Base-by-base conservation (phyloP, 306 rosid genomes). In the Inga oerstediana region DNA sequence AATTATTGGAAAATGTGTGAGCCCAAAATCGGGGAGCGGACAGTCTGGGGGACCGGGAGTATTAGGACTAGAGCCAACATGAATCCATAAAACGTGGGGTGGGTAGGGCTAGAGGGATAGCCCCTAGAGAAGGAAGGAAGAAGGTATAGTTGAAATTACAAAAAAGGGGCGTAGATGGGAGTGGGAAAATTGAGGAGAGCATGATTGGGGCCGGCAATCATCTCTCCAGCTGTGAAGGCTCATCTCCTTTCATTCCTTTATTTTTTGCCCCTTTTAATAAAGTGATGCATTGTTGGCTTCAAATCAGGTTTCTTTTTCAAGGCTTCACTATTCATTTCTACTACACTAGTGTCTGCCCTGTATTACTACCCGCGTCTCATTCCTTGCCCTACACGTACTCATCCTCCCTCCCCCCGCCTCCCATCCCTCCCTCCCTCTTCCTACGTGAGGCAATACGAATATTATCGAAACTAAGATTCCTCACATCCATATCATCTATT, bases 251-350 rank as follows among this genome's bases (percentile, higher is more conserved):
- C 61, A 19, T 19, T 6, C 10, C 61, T 5, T 54, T 27, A 27
- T 27, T 27, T 65, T 14, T 4, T 76, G 71, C 1, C 1, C 59
- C 61, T 64, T 87, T 89, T 61, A 46, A 66, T 81, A 84, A 84
- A 83, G 68, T n/a, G 14, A 37, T 56, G 69, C 56, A 81, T 70
- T 54, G 51, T 84, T 79, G 84, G 84, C 81, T 77, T 77, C 32
- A 59, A 59, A 79, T 84, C 80, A 87, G 52, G 79, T 84, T 85
- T 87, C 81, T 77, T 83, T 74, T 82, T 39, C 81, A 69, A 32
- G 81, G 82, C 70, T 84, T 87, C 84, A 72, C 81, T 54, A 19
- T 2, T 19, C 43, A 16, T 20, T 49, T 3, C 14, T 14, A 49
- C 5, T 49, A 1, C 16, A 14, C 15, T 72, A 35, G 43, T 72